Percentiles rank a stretch among this genome's conserved stretches.
phyloP scores from a whole-genome alignment of 148 eudicot species.

The Gaultheria prostrata region DNA sequence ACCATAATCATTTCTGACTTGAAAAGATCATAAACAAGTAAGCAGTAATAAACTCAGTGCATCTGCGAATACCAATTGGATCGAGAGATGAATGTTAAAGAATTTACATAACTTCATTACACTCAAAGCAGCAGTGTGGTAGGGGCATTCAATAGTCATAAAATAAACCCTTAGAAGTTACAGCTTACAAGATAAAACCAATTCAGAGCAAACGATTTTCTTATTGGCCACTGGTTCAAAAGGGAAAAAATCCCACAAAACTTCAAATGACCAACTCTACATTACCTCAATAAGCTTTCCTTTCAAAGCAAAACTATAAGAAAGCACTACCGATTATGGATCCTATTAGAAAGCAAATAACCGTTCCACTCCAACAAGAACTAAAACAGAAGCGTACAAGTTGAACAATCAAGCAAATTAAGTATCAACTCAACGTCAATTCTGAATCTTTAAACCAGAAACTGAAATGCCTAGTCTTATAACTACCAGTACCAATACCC shows the following conservation, averaged over 20 bases:
- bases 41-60: neutral
- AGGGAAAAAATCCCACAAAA: neutral
- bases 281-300: neutral
- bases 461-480: neutral
- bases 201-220: neutral
- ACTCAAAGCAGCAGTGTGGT: no score
- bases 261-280: neutral
- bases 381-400: neutral
- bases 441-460: neutral
- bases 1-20: neutral
- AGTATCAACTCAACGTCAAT: neutral
- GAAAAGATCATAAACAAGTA: neutral
- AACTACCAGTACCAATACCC: neutral
- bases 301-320: neutral
- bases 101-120: neutral
- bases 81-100: neutral
- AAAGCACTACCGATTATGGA: neutral
- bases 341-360: neutral
- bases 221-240: neutral
- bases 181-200: slow-evolving; percentile 1
- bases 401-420: neutral
- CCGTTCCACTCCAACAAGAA: neutral
- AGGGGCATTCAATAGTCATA: neutral
- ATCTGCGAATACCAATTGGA: neutral
- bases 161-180: neutral